Conservation (phyloP, 208 protist genomes). For the Porcisia deanei region DNA sequence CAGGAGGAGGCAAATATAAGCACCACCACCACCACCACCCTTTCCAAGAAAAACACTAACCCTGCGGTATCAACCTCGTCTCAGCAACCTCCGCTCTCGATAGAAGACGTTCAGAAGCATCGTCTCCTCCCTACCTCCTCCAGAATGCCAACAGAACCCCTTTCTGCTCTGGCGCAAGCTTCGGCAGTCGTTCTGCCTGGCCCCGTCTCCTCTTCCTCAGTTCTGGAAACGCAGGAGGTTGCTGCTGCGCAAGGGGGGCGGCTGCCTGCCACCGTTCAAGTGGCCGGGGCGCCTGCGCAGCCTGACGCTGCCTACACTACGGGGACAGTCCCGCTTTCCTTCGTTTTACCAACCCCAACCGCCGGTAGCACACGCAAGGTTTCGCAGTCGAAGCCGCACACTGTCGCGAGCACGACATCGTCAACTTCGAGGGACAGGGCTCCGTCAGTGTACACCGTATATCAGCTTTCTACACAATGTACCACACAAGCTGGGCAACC, state of each 20-base stretch:
- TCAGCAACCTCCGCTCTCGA: slow-evolving; percentile 3
- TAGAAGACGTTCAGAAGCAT: slow-evolving; percentile 1
- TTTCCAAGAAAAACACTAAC: neutral
- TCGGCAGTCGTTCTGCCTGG: neutral
- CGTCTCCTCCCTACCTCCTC: neutral
- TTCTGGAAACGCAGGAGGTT: neutral
- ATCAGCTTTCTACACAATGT: slow-evolving; percentile 7
- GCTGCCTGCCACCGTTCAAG: neutral
- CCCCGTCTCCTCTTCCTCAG: neutral
- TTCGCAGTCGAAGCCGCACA: no score
- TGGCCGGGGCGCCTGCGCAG: neutral
- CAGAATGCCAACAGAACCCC: neutral
- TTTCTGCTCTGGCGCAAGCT: neutral
- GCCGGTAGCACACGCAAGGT: neutral
- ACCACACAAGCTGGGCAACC: neutral
- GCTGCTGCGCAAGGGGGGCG: neutral
- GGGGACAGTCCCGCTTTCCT: neutral
- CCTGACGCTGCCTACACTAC: neutral
- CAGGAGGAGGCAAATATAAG: neutral
- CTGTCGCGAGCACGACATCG: neutral
- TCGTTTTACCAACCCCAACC: neutral
- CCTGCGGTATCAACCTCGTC: neutral
- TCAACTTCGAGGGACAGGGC: neutral
- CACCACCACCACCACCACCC: neutral
- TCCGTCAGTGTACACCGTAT: slow-evolving; percentile 7